Base-by-base conservation (phyloP, 768 basidiomycete species). In the Calocera viscosa region DNA sequence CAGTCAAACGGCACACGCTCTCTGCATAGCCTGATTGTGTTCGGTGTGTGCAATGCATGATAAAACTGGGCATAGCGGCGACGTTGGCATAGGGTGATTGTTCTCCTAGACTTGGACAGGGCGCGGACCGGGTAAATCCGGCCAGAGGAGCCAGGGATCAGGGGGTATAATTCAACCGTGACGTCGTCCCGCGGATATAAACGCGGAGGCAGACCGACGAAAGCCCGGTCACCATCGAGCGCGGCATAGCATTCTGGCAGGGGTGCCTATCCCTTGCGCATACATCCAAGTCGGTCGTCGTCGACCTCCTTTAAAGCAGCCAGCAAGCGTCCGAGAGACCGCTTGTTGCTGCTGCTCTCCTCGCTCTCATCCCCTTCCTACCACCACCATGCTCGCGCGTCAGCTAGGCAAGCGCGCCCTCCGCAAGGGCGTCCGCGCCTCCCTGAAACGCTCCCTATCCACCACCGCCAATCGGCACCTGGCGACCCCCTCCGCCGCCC, bases 401-500 rank as follows among this genome's bases (percentile, higher is more conserved):
- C 53, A 60, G 30, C 53, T 60, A 26, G 53, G 53, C 26, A 60
- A 22, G 53, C 53, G 53, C 53, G 53, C 53, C 53, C 26, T 60
- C 26, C 11, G 53, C 2, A 60, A 60, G 53, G 53, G 53, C 53
- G 30, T 60, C 26, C 53, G 53, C 30, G 14, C 53, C 16, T 28
- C 53, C 30, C 11, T 60, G 16, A 22, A 11, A 14, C 53, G 53
- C 53, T 60, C 53, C 26, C 14, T 60, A 10, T 2, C 53, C 26
- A 60, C 14, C 53, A 60, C 53, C 53, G 53, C 53, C 24, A 22
- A 26, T 30, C 53, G 53, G 14, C 11, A 2, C 24, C 53, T 60
- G 26, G 53, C 53, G 11, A 60, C 53, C 24, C 53, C 64, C 22
- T 64, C 74, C 35, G 69, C 72, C 16, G 39, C 69, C 19, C 68